These are phyloP conservation scores for Candida multigemmis DNA, from an alignment of 805 yeast species.

Conservation along the genomic window DNA sequence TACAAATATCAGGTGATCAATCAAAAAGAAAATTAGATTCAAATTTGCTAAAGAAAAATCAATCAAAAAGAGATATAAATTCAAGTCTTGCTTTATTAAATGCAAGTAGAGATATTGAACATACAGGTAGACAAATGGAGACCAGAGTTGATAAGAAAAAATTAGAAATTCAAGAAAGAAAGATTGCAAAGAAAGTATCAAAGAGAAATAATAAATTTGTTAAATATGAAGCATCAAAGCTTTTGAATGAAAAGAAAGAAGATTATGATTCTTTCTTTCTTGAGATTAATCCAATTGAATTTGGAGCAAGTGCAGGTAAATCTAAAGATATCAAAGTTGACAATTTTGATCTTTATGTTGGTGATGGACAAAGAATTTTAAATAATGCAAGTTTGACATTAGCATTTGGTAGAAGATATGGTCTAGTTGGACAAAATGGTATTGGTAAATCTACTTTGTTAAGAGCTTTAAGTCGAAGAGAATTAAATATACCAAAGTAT, in stretches of 20 bases:
- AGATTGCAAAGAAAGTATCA: slow-evolving; percentile 95
- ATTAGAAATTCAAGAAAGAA: slow-evolving; percentile 93
- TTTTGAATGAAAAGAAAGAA: slow-evolving; percentile 56
- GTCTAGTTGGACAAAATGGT: slow-evolving; percentile 98
- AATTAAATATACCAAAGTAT: slow-evolving; percentile 87
- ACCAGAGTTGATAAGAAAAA: slow-evolving; percentile 94
- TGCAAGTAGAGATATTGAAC: slow-evolving; percentile 79
- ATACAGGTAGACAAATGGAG: slow-evolving; percentile 85
- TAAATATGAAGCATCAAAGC: slow-evolving; percentile 87
- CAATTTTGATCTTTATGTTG: slow-evolving; percentile 87
- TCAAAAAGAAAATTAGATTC: slow-evolving; percentile 80
- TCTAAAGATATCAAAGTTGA: slow-evolving; percentile 95
- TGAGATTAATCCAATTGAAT: slow-evolving; percentile 90
- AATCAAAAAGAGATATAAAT: slow-evolving; percentile 61
- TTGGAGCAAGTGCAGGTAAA: slow-evolving; percentile 77
- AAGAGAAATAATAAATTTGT: slow-evolving; percentile 80
- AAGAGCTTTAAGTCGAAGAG: slow-evolving; percentile 89
- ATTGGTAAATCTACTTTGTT: slow-evolving; percentile 95
- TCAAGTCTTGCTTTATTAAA: slow-evolving; percentile 70
- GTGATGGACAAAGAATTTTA: slow-evolving; percentile 89
- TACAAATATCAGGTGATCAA: slow-evolving; percentile 76
- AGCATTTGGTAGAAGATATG: slow-evolving; percentile 90
- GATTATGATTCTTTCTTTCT: slow-evolving; percentile 94
- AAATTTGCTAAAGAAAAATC: slow-evolving; percentile 50
- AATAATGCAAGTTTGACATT: slow-evolving; percentile 81